phyloP scores from a whole-genome alignment of 2,329 filamentous ascomycete species.

The Phyllosticta citrichinensis region DNA sequence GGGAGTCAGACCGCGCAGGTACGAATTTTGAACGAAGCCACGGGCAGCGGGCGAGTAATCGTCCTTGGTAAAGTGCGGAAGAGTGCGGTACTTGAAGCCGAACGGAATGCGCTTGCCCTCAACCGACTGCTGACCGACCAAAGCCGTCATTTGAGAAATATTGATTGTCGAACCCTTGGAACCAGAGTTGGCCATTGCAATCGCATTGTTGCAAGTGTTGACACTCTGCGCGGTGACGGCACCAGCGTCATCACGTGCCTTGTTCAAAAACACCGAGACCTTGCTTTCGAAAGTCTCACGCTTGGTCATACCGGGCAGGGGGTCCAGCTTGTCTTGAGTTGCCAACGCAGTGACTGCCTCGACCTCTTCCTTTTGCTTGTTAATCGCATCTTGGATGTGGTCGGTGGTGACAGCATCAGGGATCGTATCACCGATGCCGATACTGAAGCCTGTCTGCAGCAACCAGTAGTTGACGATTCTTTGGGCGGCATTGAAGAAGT shows the following conservation, averaged over 20 bases:
- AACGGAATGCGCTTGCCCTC: constrained; percentile 99
- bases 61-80: constrained; percentile 98
- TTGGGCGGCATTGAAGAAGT: constrained; percentile 92
- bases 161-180: constrained; percentile 99
- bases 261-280: constrained; percentile 88
- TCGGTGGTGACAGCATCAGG: constrained; percentile 77
- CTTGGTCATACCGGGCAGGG: constrained; percentile 96
- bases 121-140: constrained; percentile 96
- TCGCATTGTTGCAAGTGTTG: constrained; percentile 93
- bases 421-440: constrained; percentile 96
- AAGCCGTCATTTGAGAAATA: constrained; percentile 97
- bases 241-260: constrained; percentile 92
- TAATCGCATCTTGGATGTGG: constrained; percentile 73
- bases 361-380: constrained; percentile 72
- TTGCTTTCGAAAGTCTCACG: constrained; percentile 97
- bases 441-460: constrained; percentile 90
- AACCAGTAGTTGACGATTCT: constrained; percentile 96
- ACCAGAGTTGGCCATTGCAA: constrained; percentile 90
- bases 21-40: constrained; percentile 98
- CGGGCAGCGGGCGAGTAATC: constrained; percentile 96
- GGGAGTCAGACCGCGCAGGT: constrained; percentile 87
- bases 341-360: constrained; percentile 64
- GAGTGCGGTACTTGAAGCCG: constrained; percentile 94
- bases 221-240: constrained; percentile 82
- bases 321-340: constrained; percentile 77